Base-by-base conservation (phyloP, 2,329 filamentous ascomycete genomes). In the Penicillium sp. region DNA sequence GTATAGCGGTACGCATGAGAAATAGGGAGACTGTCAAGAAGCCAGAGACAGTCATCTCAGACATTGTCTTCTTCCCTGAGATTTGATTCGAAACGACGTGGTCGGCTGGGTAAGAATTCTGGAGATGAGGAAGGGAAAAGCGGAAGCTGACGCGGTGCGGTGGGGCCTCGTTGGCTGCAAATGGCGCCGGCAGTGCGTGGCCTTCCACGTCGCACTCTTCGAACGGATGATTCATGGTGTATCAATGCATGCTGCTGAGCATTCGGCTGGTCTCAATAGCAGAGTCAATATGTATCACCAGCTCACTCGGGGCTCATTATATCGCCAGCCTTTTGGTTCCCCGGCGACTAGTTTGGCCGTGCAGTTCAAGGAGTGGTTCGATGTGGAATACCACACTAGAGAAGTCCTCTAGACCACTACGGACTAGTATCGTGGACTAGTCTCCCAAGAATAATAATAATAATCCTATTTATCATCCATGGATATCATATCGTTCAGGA, bases 141-240 rank as follows among this genome's bases (percentile, higher is more conserved):
- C 18, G 14, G 15, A 27, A 25, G 47, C 45, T 48, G 45, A 54
- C 49, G 45, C 39, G 44, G 49, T 47, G 25, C 5, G 15, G 50
- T 51, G 51, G 51, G 50, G 50, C 50, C 3, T 34, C 9, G 20
- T 36, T 17, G 16, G 18, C 38, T 28, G 28, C 13, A 34, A 33
- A 51, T 46, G 37, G 47, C 49, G 44, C 41, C 32, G 39, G 36
- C 45, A 50, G n/a, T 48, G 31, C 36, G 48, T 45, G 41, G 32
- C 36, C 39, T 18, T 28, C 15, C 11, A 28, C 5, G n/a, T n/a
- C n/a, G n/a, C n/a, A 28, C 5, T n/a, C n/a, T 28, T 28, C 11
- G n/a, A 28, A 7, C n/a, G n/a, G n/a, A n/a, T 28, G 15, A 28
- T 28, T n/a, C 26, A 28, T 5, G 15, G n/a, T 10, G 5, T 28